phyloP scores from a whole-genome alignment of 768 basidiomycete genomes.

The Suillus variegatus region DNA sequence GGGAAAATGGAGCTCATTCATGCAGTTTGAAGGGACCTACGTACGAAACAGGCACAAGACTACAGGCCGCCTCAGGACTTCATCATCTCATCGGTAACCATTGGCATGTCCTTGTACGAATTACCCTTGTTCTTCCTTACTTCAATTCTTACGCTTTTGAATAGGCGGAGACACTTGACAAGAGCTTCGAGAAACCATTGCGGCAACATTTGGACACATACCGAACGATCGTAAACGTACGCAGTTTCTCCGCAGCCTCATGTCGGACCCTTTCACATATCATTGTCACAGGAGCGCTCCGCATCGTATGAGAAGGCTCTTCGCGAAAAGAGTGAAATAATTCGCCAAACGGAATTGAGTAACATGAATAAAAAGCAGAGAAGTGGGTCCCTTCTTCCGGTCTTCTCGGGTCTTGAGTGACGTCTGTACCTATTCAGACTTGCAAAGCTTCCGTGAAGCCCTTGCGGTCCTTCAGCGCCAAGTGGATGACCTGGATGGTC shows the following conservation, averaged over 20 bases:
- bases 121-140: constrained; percentile 10
- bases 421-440: constrained; percentile 50
- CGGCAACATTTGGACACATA: constrained; percentile 85
- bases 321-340: constrained; percentile 80
- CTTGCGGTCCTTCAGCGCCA: constrained; percentile 79
- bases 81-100: constrained; percentile 93
- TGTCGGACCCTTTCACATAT: constrained; percentile 11
- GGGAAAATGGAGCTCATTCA: neutral
- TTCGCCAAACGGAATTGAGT: constrained; percentile 81
- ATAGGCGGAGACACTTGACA: constrained; percentile 83
- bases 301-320: constrained; percentile 80
- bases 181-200: constrained; percentile 86
- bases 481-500: constrained; percentile 86
- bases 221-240: constrained; percentile 67
- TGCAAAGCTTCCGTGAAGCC: constrained; percentile 87
- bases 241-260: constrained; percentile 19
- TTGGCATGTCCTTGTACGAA: constrained; percentile 83
- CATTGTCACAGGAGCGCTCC: constrained; percentile 69
- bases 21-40: constrained; percentile 73
- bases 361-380: constrained; percentile 86
- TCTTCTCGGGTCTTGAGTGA: constrained; percentile 8
- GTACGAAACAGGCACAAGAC: constrained; percentile 77
- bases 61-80: constrained; percentile 85
- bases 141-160: constrained; percentile 10
- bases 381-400: constrained; percentile 52